A percentile compares a stretch with the other conserved stretches of the same genome.
These are phyloP conservation scores for Cephalotrichum gorgonifer DNA, from an alignment of 2,329 filamentous ascomycete species.

Conservation along the genomic window DNA sequence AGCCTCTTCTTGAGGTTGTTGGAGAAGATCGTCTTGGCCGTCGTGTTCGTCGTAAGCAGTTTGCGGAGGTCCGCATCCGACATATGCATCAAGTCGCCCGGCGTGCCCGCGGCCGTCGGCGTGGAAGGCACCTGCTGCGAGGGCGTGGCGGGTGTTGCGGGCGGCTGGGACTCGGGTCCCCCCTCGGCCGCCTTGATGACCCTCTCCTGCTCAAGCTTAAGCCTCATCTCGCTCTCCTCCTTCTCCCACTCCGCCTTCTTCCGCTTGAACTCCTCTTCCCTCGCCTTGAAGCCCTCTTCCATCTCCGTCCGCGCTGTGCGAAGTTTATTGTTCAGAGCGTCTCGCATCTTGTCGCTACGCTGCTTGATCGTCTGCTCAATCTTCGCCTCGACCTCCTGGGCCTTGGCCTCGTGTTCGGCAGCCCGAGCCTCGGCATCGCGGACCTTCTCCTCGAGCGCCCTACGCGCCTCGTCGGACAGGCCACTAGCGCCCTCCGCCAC, in stretches of 20 bases:
- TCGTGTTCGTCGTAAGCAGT: conserved; percentile 44
- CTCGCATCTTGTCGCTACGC: conserved; percentile 60
- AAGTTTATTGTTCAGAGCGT: conserved; percentile 58
- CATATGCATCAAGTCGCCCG: conserved; percentile 35
- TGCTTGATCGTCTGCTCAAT: conserved; percentile 51
- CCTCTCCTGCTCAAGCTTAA: conserved; percentile 47
- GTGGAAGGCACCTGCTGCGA: conserved; percentile 23
- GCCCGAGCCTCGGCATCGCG: conserved; percentile 50
- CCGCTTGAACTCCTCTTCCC: conserved; percentile 3
- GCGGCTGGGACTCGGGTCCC: conserved; percentile 14
- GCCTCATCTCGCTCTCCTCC: conserved; percentile 40
- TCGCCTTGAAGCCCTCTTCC: conserved; percentile 38
- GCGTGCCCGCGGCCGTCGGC: conserved; percentile 18
- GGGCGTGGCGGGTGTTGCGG: conserved; percentile 26
- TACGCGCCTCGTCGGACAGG: conserved; percentile 47
- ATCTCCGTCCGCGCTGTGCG: conserved; percentile 49
- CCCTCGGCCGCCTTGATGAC: conserved; percentile 51
- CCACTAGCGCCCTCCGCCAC: too few species aligned
- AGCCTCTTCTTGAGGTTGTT: conserved; percentile 62
- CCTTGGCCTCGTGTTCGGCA: conserved; percentile 53
- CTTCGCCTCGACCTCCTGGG: conserved; percentile 52
- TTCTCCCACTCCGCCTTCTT: conserved; percentile 28
- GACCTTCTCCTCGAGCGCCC: conserved; percentile 52
- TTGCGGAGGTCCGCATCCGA: conserved; percentile 46
- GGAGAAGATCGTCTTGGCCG: conserved; percentile 46